Base-by-base conservation (phyloP, 495 filamentous ascomycete species). In the Neurospora sp. region DNA sequence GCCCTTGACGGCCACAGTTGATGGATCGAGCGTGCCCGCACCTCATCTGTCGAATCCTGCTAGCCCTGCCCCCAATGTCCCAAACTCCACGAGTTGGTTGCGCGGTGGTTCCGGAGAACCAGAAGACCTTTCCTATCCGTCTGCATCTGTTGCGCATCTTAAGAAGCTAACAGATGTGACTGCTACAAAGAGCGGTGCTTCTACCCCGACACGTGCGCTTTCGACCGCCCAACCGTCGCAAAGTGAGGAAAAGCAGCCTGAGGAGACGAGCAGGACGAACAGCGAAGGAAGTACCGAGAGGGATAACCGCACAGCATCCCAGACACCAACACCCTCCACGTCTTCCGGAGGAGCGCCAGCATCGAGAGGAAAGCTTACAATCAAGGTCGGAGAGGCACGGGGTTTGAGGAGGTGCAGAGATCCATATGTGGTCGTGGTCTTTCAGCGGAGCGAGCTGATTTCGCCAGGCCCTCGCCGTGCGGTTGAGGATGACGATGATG, bases 401-500 rank as follows among this genome's bases (percentile, higher is more conserved):
- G 93, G 92, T 4, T 82, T 99, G 37, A 87, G 91, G 70, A 92
- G 90, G 12, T 93, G 94, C 79, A 87, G 89, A 46, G 92, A 97
- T 77, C 96, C 96, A 3, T 99, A 98, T 78, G 94, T 97, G 27
- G 94, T 99, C 16, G 97, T 94, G 54, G 94, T 97, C 35, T 99
- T 98, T 77, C 96, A 99, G 79, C 93, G 93, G 81, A 96, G 94
- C 77, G 96, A 99, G 79, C 91, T 94, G 76, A 97, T 99, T 70
- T 98, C 96, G 11, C 92, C 90, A 73, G 93, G 93, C 14, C 93
- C 94, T 54, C 89, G 78, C 23, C 44, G 88, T 72, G 78, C 79
- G 3, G 83, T 82, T 23, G 82, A 85, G 35, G 86, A 89, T 71
- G 87, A 90, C 42, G 85, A 84, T 10, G 80, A 85, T 48, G 71